Evolutionary conservation across 352 stramenopile species (phyloP), one percentile per base, ranked within the genome.

Genomic region (Phytophthora lateralis): DNA sequence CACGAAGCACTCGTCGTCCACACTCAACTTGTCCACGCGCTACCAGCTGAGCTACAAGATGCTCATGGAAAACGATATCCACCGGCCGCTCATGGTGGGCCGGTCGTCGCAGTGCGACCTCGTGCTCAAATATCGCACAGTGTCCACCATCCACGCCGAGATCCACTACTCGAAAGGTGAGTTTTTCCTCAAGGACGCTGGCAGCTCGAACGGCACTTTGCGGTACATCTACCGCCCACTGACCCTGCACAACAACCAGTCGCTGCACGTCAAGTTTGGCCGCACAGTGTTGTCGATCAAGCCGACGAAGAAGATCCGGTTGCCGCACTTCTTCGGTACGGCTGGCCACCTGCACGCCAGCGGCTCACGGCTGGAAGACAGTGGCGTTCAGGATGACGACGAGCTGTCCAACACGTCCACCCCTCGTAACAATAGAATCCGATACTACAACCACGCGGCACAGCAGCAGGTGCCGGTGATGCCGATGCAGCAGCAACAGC

Each of bases 101-200:
- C 88, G 95, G 10, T 98, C 92, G 55, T 98, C 92, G 27, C 90
- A 95, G 67, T 97, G 90, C 63, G 93, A 98, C 58, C 85, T 98
- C 56, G 91, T 98, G 45, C 80, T 98, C 20, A 97, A 98, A 73
- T 98, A 98, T 77, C 86, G 93, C 46, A 98, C 95, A 12, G 93
- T 98, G 17, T 97, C 89, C 17, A 97, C 93, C 26, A 96, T 97
- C 50, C 95, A 98, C 64, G 93, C 95, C 1, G 87, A 96, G 39
- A 97, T 98, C 60, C 85, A 97, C 38, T 98, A 98, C 63, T 87
- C 89, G 14, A 95, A 95, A 69, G 95, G 93, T 14, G 90, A 98
- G 76, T 98, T 98, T 46, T 88, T 97, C 62, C 88, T 98, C 38
- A 97, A 96, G 45, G 95, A 98, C 70, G 95, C 91, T 0, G 91